phyloP scores from a whole-genome alignment of 257 asterid genomes.

The Rehmannia glutinosa region DNA sequence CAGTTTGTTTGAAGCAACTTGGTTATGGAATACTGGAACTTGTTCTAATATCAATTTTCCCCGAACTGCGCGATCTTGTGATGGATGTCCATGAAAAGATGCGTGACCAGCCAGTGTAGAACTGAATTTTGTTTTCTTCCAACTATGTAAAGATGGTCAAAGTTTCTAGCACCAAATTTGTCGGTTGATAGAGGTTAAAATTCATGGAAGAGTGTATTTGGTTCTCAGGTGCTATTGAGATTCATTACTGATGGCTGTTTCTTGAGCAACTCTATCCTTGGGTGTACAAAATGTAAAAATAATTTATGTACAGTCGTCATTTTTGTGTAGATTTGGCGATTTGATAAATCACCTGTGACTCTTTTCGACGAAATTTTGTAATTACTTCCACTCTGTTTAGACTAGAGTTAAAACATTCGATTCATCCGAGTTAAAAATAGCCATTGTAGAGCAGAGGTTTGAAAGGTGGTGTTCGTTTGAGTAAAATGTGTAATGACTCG shows the following conservation, averaged over 20 bases:
- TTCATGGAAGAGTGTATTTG: not conserved
- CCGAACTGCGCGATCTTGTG: conserved; percentile 71
- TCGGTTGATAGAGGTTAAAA: not conserved
- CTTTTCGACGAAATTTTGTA: not conserved
- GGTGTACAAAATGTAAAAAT: conserved; percentile 37
- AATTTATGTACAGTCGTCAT: conserved; percentile 29
- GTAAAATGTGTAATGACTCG: too few relatives aligned
- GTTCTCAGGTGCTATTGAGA: not conserved
- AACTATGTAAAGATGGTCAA: not conserved
- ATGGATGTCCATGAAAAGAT: conserved; percentile 65
- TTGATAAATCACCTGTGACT: not conserved
- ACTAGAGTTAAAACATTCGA: not conserved
- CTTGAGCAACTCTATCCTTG: conserved; percentile 14
- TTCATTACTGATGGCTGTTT: not conserved
- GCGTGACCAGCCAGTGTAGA: conserved; percentile 35
- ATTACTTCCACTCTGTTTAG: not conserved
- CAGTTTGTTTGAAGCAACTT: conserved; percentile 91
- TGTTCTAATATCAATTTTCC: conserved; percentile 68
- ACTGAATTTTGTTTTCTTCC: conserved; percentile 2
- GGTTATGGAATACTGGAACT: conserved; percentile 90
- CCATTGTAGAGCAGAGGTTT: not conserved
- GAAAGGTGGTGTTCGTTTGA: too few relatives aligned
- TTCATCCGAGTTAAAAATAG: not conserved
- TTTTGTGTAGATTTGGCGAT: conserved; percentile 15
- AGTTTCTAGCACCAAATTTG: conserved; percentile 8